Conservation (phyloP, 78 protist species). For the Pigoraptor vietnamica region DNA sequence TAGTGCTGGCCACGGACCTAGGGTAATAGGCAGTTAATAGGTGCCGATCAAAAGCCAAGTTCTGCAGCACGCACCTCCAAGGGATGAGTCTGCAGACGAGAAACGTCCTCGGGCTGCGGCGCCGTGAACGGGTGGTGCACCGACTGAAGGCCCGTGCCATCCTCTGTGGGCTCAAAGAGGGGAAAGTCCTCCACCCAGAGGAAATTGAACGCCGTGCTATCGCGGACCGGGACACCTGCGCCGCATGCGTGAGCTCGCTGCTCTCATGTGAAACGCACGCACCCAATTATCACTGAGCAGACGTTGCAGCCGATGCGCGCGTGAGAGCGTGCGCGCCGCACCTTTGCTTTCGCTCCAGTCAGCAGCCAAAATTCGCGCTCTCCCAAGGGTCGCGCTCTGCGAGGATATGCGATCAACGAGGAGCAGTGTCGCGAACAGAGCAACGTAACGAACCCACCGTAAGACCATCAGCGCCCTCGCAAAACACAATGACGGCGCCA, state of each 20-base stretch:
- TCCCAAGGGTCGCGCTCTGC: not conserved
- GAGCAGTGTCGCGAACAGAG: no score
- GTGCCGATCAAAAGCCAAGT: not conserved
- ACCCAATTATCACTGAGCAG: no score
- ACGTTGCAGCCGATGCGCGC: no score
- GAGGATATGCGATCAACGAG: no score
- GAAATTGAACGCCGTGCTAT: not conserved
- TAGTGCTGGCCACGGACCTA: slow-evolving; percentile 60
- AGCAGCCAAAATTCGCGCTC: not conserved
- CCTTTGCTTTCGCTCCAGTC: not conserved
- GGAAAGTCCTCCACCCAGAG: slow-evolving; percentile 88
- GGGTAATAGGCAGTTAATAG: not conserved
- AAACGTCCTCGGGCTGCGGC: slow-evolving; percentile 65
- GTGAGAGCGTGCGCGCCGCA: no score
- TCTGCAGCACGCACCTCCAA: not conserved
- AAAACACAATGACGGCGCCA: not conserved
- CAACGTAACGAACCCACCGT: not conserved
- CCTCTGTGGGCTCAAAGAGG: slow-evolving; percentile 26
- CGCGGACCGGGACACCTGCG: not conserved
- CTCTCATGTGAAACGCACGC: no score
- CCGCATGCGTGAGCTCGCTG: no score
- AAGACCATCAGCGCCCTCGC: not conserved
- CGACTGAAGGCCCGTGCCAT: not conserved
- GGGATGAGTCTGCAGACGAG: not conserved
- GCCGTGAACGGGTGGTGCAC: slow-evolving; percentile 89